Evolutionary conservation across 2,329 filamentous ascomycete species (phyloP).

Genomic region (Hypoxylon sp.): DNA sequence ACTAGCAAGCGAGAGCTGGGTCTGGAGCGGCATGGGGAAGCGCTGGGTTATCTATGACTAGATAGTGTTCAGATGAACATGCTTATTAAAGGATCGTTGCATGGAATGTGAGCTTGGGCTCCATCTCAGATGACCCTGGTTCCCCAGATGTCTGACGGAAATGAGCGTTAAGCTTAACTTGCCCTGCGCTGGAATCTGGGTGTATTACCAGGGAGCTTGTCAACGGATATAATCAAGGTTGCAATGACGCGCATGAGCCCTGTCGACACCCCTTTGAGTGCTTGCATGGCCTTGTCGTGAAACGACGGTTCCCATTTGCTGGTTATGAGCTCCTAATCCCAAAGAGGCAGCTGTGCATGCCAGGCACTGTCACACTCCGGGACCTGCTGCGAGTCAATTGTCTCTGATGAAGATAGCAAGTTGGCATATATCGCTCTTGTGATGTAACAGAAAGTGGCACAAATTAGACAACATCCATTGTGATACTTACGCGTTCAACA

Average conservation of each 20-base stretch:
- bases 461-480: conserved; percentile 31
- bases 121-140: conserved; percentile 39
- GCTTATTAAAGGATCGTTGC: conserved; percentile 39
- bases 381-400: conserved; percentile 41
- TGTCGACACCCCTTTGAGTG: conserved; percentile 34
- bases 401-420: conserved; percentile 38
- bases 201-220: conserved; percentile 28
- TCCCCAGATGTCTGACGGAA: conserved; percentile 26
- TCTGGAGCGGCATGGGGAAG: conserved; percentile 18
- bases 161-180: conserved; percentile 36
- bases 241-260: conserved; percentile 43
- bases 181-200: conserved; percentile 28
- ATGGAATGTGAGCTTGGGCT: conserved; percentile 37
- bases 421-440: conserved; percentile 39
- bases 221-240: conserved; percentile 39
- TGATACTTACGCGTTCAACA: conserved; percentile 29
- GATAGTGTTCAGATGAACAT: conserved; percentile 28
- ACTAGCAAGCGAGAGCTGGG: conserved; percentile 17
- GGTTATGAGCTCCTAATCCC: conserved; percentile 41
- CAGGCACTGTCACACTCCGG: conserved; percentile 46
- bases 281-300: conserved; percentile 34
- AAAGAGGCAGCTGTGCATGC: conserved; percentile 50
- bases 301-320: conserved; percentile 43
- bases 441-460: conserved; percentile 29
- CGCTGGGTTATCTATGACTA: conserved; percentile 32